A percentile compares a stretch with the other conserved stretches of the same genome.
phyloP scores from a whole-genome alignment of 371 early-diverging fungal species.

The Massospora cicadina region DNA sequence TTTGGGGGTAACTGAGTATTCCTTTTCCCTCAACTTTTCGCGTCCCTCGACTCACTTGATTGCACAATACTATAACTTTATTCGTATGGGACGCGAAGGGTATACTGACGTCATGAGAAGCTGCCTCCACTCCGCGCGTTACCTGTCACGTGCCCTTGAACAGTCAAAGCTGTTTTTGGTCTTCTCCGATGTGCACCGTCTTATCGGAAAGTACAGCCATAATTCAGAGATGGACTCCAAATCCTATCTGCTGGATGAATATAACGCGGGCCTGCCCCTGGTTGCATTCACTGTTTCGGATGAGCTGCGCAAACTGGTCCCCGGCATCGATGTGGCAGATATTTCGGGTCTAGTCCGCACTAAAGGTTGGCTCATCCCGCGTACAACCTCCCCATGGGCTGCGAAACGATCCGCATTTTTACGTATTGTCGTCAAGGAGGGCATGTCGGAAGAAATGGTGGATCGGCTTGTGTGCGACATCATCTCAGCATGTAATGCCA shows the following conservation, averaged over 20 bases:
- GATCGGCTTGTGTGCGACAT: conserved; percentile 18
- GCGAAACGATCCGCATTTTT: conserved; percentile 17
- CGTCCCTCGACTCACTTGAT: conserved; percentile 44
- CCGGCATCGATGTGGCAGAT: conserved; percentile 20
- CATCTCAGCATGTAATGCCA: background rate
- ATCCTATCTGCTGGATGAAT: background rate
- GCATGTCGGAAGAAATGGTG: conserved; percentile 22
- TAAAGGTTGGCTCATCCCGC: conserved; percentile 27
- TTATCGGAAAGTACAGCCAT: conserved; percentile 19
- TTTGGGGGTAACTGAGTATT: conserved; percentile 32
- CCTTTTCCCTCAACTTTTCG: conserved; percentile 52
- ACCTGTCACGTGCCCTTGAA: conserved; percentile 29
- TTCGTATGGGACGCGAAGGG: conserved; percentile 44
- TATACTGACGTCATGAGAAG: conserved; percentile 34
- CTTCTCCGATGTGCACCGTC: conserved; percentile 33
- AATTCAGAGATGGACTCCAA: background rate
- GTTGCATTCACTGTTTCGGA: conserved; percentile 38
- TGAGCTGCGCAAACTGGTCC: conserved; percentile 21
- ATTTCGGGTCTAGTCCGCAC: conserved; percentile 26
- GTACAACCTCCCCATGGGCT: conserved; percentile 22
- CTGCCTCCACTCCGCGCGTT: conserved; percentile 28
- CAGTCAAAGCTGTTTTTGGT: conserved; percentile 30
- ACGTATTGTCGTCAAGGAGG: conserved; percentile 26
- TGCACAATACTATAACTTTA: conserved; percentile 54
- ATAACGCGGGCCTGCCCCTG: conserved; percentile 28